Evolutionary conservation across 2,329 filamentous ascomycete species (phyloP).

Genomic region (Pseudogymnoascus pannorum): DNA sequence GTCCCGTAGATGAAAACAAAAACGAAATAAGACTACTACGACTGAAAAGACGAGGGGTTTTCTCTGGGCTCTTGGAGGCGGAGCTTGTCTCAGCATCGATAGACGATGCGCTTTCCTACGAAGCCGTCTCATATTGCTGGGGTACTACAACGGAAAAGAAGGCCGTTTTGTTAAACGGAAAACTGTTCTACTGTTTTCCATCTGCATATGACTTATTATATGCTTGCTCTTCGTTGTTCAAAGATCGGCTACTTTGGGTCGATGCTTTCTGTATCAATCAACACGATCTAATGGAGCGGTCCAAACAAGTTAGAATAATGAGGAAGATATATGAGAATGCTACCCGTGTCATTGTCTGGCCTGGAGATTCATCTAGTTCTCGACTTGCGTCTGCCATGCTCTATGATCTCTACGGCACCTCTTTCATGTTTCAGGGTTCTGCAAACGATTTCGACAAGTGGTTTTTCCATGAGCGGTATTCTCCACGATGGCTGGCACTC

Average conservation of each 20-base stretch:
- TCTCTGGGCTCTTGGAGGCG: not conserved
- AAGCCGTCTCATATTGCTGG: slow-evolving; percentile 8
- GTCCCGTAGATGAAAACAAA: not conserved
- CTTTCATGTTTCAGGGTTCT: not conserved
- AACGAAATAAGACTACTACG: not conserved
- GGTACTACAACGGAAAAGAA: not conserved
- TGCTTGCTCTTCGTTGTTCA: not conserved
- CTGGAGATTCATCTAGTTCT: slow-evolving; percentile 10
- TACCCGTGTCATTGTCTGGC: slow-evolving; percentile 9
- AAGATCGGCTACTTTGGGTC: not conserved
- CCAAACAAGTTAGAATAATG: slow-evolving; percentile 18
- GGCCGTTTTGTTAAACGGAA: not conserved
- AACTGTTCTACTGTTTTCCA: not conserved
- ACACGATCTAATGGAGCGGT: slow-evolving; percentile 11
- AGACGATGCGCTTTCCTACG: not conserved
- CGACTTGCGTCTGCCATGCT: not conserved
- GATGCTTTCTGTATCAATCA: no score
- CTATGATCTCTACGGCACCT: not conserved
- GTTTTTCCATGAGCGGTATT: not conserved
- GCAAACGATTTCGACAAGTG: not conserved
- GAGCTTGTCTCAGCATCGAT: not conserved
- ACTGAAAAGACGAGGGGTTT: not conserved
- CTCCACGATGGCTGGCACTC: not conserved
- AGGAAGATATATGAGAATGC: slow-evolving; percentile 17
- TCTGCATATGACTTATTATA: not conserved